Conservation (phyloP, 306 rosid species). For the Inga laurina region DNA sequence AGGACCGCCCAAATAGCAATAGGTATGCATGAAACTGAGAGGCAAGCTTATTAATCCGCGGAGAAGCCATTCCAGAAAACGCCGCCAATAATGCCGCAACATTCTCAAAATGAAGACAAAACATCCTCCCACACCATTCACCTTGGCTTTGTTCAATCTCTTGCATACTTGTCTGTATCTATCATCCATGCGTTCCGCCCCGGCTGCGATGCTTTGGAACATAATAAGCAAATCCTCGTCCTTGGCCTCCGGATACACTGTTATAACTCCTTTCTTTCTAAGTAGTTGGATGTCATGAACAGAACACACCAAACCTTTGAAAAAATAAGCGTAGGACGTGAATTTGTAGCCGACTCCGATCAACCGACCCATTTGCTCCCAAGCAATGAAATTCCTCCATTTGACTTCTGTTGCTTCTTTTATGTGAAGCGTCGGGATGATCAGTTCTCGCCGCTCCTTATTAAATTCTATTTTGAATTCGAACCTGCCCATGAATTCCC, state of each 20-base stretch:
- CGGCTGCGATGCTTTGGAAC: neutral
- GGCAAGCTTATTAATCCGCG: neutral
- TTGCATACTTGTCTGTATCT: neutral
- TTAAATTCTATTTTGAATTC: neutral
- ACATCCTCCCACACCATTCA: too few species aligned
- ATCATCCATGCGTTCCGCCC: neutral
- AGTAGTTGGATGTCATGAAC: neutral
- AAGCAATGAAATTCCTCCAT: too few species aligned
- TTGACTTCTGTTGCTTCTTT: neutral
- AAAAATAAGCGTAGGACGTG: slow-evolving; percentile 3
- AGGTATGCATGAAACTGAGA: neutral
- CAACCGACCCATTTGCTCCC: too few species aligned
- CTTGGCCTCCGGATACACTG: neutral
- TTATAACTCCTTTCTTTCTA: neutral
- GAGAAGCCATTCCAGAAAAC: neutral
- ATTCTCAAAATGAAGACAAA: too few species aligned
- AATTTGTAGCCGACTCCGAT: neutral
- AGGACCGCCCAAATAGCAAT: neutral
- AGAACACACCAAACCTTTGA: slow-evolving; percentile 8
- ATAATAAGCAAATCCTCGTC: neutral
- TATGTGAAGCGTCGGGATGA: neutral
- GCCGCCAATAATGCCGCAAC: too few species aligned
- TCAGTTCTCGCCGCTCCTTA: neutral
- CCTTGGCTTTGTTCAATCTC: too few species aligned
- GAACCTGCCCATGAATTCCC: neutral